Base-by-base conservation (phyloP, 345 rosid genomes). In the Lepidium sativum region DNA sequence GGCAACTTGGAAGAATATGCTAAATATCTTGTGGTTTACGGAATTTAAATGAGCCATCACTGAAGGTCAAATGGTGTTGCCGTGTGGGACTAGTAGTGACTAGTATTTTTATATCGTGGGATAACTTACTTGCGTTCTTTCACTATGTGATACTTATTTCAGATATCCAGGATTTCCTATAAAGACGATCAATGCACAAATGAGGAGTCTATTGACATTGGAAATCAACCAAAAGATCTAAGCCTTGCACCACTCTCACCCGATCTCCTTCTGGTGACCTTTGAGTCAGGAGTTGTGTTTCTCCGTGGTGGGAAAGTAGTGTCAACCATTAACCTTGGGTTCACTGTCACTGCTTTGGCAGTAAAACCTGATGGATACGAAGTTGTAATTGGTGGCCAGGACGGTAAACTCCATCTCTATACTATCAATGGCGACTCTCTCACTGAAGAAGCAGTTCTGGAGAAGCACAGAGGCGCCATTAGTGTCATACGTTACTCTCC, bases 391-490 rank as follows among this genome's bases (percentile, higher is more conserved):
- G 98, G 98, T 9, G 82, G 84, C 27, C 82, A 89, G 67, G 88
- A 89, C 11, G 97, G 98, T 39, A 92, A 87, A 74, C 76, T 92
- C 75, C 94, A 70, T 67, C 42, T 89, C 51, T 92, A 87, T 73
- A 80, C 88, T 45, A 54, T 87, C 9, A 68, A 37, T 0, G 96
- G 96, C 7, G 95, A 87, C 71, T 78, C 92, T 1, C 86, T 92
- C 56, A 68, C 72, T 0, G 96, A 89, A 78, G 92, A 84, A 60
- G 84, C 85, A 60, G 85, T 89, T 52, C 86, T 87, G 45, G 96
- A 87, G 83, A 92, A 77, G 56, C 98, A 89, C 73, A 88, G 91
- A 23, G 98, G 92, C 54, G 90, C 98, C 68, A 71, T 92, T 77
- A 83, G 81, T 44, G 92, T 82, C 68, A 84, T 92, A 68, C 79